A percentile compares a stretch with the other conserved stretches of the same genome.
phyloP scores from a whole-genome alignment of 2,329 filamentous ascomycete species.

The Aspergillus sclerotialis region DNA sequence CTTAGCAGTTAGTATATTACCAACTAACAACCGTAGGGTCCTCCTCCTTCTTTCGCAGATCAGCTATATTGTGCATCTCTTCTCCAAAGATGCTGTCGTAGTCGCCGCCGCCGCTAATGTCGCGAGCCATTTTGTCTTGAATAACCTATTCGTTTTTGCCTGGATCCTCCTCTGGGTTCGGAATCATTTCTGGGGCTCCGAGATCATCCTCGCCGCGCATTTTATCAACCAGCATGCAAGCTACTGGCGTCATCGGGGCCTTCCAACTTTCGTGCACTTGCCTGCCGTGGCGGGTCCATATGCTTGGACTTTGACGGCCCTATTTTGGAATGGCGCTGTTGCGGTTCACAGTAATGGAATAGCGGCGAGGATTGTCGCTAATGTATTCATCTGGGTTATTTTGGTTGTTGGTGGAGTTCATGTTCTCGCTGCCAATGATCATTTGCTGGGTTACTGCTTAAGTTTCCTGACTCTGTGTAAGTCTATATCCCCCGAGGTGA shows the following conservation, averaged over 20 bases:
- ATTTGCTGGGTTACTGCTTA: slow-evolving; percentile 72
- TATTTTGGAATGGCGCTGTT: slow-evolving; percentile 85
- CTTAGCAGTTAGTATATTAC: neutral
- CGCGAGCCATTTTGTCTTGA: slow-evolving; percentile 75
- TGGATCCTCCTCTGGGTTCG: slow-evolving; percentile 80
- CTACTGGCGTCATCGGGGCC: slow-evolving; percentile 72
- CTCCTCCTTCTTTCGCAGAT: slow-evolving; percentile 68
- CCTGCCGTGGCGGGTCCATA: slow-evolving; percentile 70
- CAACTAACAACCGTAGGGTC: slow-evolving; percentile 45
- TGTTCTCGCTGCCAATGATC: slow-evolving; percentile 65
- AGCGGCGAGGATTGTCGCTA: slow-evolving; percentile 71
- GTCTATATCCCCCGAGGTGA: slow-evolving; percentile 12
- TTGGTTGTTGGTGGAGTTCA: slow-evolving; percentile 71
- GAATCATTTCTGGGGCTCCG: slow-evolving; percentile 66
- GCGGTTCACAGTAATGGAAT: slow-evolving; percentile 64
- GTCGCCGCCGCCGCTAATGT: slow-evolving; percentile 68
- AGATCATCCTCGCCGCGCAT: slow-evolving; percentile 71
- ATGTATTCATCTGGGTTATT: slow-evolving; percentile 82
- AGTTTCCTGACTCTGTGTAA: slow-evolving; percentile 64
- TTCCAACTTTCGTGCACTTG: slow-evolving; percentile 67
- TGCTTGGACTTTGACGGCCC: slow-evolving; percentile 76
- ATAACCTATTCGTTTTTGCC: slow-evolving; percentile 75
- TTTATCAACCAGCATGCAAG: slow-evolving; percentile 71
- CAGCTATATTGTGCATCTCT: slow-evolving; percentile 70
- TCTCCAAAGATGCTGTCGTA: slow-evolving; percentile 56